Conservation (phyloP, 805 yeast genomes). For the Saccharomycopsis microspora region DNA sequence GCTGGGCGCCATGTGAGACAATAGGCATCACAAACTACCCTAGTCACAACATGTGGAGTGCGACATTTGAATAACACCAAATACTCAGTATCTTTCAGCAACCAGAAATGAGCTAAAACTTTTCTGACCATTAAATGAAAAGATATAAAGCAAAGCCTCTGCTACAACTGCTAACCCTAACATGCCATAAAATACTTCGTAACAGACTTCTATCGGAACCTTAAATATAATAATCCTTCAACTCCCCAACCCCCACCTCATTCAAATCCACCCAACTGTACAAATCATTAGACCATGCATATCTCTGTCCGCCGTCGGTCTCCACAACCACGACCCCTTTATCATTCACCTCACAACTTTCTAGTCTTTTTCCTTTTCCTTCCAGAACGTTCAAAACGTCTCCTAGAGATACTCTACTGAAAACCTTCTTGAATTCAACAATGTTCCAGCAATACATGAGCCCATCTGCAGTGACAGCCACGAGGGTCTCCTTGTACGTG, state of each 20-base stretch:
- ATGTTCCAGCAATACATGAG: conserved; percentile 41
- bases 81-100: no score
- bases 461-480: conserved; percentile 41
- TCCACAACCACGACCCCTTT: conserved; percentile 8
- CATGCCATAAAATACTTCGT: background rate
- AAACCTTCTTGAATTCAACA: conserved; percentile 22
- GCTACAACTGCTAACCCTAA: no score
- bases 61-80: no score
- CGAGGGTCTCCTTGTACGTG: conserved; percentile 31
- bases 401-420: conserved; percentile 39
- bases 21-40: no score
- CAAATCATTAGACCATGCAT: conserved; percentile 11
- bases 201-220: background rate
- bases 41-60: no score
- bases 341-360: conserved; percentile 7
- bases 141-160: no score
- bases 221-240: background rate
- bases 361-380: background rate
- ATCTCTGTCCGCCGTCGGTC: background rate
- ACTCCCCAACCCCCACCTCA: background rate
- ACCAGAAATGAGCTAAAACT: no score
- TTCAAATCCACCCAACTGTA: conserved; percentile 7
- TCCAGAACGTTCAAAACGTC: conserved; percentile 26
- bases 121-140: no score
- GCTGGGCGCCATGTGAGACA: no score